phyloP scores from a whole-genome alignment of 2,329 filamentous ascomycete species.

The Plectosphaerella sp. region DNA sequence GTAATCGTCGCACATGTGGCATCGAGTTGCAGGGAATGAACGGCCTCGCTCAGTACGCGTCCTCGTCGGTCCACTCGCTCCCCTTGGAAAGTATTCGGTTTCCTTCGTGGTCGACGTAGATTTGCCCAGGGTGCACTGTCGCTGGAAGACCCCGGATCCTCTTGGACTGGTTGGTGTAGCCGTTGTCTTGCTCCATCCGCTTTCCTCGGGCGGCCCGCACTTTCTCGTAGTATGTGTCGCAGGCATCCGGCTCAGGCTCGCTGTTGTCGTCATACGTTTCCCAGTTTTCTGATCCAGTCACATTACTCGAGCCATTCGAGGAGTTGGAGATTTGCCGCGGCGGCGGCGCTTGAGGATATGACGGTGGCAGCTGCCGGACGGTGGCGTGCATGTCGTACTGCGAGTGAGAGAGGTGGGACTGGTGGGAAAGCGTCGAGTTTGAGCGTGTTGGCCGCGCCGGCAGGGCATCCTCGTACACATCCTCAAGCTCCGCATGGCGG shows the following conservation, averaged over 20 bases:
- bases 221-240: constrained; percentile 77
- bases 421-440: constrained; percentile 34
- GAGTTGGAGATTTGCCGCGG: constrained; percentile 68
- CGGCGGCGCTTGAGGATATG: constrained; percentile 37
- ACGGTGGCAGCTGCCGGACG: constrained; percentile 31
- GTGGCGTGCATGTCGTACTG: constrained; percentile 37
- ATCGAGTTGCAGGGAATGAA: neutral
- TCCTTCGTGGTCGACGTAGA: constrained; percentile 53
- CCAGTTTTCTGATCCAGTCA: constrained; percentile 93
- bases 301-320: constrained; percentile 69
- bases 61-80: constrained; percentile 65
- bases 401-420: constrained; percentile 27
- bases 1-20: neutral
- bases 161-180: constrained; percentile 44
- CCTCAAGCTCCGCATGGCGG: constrained; percentile 66
- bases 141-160: constrained; percentile 50
- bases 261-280: constrained; percentile 89
- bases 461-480: constrained; percentile 71
- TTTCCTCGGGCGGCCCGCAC: constrained; percentile 66
- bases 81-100: constrained; percentile 55
- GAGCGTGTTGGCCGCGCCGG: constrained; percentile 29
- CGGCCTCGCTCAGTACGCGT: constrained; percentile 41
- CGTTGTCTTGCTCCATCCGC: constrained; percentile 50
- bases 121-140: constrained; percentile 40
- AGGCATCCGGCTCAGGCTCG: constrained; percentile 69